Conservation (phyloP, 2,329 filamentous ascomycete genomes). For the Beauveria australis region DNA sequence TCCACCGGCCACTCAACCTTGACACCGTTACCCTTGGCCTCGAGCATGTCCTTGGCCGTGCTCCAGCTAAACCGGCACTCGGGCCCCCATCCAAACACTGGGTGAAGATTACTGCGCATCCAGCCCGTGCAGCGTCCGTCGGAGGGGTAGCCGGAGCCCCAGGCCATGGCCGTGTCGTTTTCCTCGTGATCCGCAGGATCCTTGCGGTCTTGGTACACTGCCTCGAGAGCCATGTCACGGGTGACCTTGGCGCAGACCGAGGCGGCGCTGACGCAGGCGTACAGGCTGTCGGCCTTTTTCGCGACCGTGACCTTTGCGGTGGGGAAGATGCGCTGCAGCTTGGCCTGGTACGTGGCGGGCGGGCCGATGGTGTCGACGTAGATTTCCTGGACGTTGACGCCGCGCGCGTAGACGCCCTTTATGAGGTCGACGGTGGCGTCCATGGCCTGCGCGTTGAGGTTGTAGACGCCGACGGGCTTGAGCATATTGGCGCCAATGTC, state of each 20-base stretch:
- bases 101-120: constrained; percentile 82
- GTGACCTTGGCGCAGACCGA: constrained; percentile 96
- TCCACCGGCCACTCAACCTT: constrained; percentile 78
- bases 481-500: constrained; percentile 79
- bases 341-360: constrained; percentile 74
- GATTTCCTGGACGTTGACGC: constrained; percentile 79
- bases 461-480: constrained; percentile 58
- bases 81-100: constrained; percentile 87
- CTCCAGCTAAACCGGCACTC: constrained; percentile 96
- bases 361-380: constrained; percentile 93
- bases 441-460: constrained; percentile 93
- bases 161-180: constrained; percentile 40
- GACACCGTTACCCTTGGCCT: constrained; percentile 58
- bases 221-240: constrained; percentile 78
- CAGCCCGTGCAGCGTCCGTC: constrained; percentile 74
- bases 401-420: constrained; percentile 62
- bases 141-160: constrained; percentile 92
- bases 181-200: constrained; percentile 22
- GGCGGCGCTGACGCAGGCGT: constrained; percentile 86
- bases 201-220: constrained; percentile 51
- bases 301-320: constrained; percentile 66
- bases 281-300: constrained; percentile 88
- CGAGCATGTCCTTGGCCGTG: constrained; percentile 87
- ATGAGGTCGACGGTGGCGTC: constrained; percentile 84
- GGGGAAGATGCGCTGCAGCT: constrained; percentile 77